These are phyloP conservation scores for Hyphodiscus sp. DNA, from an alignment of 2,329 filamentous ascomycete species.

Conservation along the genomic window DNA sequence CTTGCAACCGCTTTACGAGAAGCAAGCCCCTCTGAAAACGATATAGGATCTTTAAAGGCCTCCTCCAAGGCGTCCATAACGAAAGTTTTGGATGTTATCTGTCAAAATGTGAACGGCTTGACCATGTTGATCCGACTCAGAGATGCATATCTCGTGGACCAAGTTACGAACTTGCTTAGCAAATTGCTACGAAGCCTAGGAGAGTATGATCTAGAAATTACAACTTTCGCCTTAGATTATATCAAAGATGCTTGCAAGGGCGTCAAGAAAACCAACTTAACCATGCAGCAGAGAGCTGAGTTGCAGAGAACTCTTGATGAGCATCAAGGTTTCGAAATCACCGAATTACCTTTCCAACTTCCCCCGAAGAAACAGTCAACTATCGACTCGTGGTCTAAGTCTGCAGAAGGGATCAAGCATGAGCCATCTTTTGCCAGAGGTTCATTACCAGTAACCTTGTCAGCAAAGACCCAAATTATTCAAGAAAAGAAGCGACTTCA, in stretches of 20 bases:
- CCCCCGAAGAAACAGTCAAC: constrained; percentile 49
- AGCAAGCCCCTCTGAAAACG: constrained; percentile 33
- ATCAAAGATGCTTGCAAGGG: constrained; percentile 59
- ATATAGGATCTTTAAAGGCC: constrained; percentile 21
- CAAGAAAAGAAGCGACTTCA: constrained; percentile 1
- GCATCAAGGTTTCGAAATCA: constrained; percentile 45
- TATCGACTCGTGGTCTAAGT: constrained; percentile 57
- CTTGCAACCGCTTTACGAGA: constrained; percentile 48
- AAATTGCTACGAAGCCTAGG: constrained; percentile 80
- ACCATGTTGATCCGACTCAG: constrained; percentile 86
- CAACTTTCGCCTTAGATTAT: constrained; percentile 49
- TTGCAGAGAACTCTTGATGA: constrained; percentile 59
- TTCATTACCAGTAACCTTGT: not conserved
- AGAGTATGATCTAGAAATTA: constrained; percentile 67
- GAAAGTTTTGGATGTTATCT: constrained; percentile 58
- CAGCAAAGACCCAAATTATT: not conserved
- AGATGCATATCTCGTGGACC: constrained; percentile 77
- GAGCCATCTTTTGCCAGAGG: not conserved
- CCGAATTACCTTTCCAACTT: constrained; percentile 42
- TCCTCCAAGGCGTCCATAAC: constrained; percentile 35
- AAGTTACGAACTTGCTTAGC: constrained; percentile 73
- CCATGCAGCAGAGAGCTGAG: constrained; percentile 76
- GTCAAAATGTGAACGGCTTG: constrained; percentile 59
- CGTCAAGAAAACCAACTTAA: constrained; percentile 71
- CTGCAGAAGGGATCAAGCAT: constrained; percentile 26